A percentile compares a stretch with the other conserved stretches of the same genome.
Conservation (phyloP, 148 eudicot species). For the Rhododendron molle region DNA sequence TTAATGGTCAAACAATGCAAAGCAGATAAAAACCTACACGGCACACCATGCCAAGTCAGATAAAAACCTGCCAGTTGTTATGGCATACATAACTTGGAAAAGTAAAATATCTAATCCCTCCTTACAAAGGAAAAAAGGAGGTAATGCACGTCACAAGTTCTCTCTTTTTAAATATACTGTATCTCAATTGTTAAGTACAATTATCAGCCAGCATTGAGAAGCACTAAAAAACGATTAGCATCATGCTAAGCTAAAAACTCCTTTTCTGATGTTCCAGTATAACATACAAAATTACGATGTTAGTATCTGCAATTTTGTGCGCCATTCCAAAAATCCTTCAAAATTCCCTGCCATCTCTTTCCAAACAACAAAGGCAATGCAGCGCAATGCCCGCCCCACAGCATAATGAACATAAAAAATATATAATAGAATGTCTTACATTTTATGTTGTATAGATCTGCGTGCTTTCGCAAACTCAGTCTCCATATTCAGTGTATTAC, state of each 20-base stretch:
- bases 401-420: not conserved
- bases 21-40: not conserved
- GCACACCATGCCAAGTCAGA: not conserved
- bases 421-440: constrained; percentile 43
- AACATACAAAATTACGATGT: not conserved
- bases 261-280: not conserved
- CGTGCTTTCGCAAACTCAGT: constrained; percentile 42
- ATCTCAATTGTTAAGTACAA: not conserved
- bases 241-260: not conserved
- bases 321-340: not conserved
- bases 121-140: not conserved
- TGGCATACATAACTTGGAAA: not conserved
- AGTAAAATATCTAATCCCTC: not conserved
- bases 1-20: not conserved
- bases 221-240: not conserved
- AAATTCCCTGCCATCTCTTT: not conserved
- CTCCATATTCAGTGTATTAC: constrained; percentile 35
- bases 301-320: not conserved
- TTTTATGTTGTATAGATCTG: constrained; percentile 48
- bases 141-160: not conserved
- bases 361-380: not conserved
- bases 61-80: not conserved
- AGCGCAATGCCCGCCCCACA: not conserved
- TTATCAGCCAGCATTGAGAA: not conserved
- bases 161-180: not conserved